Conservation (phyloP, 192 early-diverging fungal genomes). For the Radiomyces spectabilis region DNA sequence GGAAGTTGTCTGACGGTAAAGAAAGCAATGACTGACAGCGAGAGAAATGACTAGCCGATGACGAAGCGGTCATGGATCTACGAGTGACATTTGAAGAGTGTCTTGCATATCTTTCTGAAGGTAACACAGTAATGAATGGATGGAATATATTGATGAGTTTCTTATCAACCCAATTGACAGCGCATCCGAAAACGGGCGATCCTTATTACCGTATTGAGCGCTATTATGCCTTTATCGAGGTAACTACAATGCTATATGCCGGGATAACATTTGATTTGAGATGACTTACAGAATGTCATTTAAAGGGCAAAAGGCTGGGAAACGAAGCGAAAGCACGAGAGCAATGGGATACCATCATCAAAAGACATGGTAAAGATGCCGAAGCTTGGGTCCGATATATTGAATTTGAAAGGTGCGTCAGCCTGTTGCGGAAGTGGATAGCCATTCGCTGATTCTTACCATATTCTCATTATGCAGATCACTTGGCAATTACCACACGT, state of each 20-base stretch:
- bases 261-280: neutral
- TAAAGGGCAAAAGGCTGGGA: slow-evolving; percentile 10
- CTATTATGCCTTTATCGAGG: slow-evolving; percentile 29
- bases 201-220: slow-evolving; percentile 35
- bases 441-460: neutral
- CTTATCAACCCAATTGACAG: slow-evolving; percentile 3
- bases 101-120: slow-evolving; percentile 9
- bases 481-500: slow-evolving; percentile 8
- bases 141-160: neutral
- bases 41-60: slow-evolving; percentile 10
- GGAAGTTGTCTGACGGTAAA: too few relatives aligned
- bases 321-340: slow-evolving; percentile 19
- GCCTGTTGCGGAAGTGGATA: neutral
- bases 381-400: slow-evolving; percentile 32
- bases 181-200: slow-evolving; percentile 18
- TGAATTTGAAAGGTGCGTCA: slow-evolving; percentile 26
- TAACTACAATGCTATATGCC: neutral
- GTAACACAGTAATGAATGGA: slow-evolving; percentile 1
- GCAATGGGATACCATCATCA: slow-evolving; percentile 29
- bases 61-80: slow-evolving; percentile 13
- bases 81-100: slow-evolving; percentile 21
- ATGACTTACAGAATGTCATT: neutral
- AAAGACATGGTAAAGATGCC: slow-evolving; percentile 14
- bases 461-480: slow-evolving; percentile 6
- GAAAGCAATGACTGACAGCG: too few relatives aligned